Evolutionary conservation across 75 land plant species (phyloP), one percentile per base, ranked within the genome.

Genomic region (Chamaecyparis obtusa): DNA sequence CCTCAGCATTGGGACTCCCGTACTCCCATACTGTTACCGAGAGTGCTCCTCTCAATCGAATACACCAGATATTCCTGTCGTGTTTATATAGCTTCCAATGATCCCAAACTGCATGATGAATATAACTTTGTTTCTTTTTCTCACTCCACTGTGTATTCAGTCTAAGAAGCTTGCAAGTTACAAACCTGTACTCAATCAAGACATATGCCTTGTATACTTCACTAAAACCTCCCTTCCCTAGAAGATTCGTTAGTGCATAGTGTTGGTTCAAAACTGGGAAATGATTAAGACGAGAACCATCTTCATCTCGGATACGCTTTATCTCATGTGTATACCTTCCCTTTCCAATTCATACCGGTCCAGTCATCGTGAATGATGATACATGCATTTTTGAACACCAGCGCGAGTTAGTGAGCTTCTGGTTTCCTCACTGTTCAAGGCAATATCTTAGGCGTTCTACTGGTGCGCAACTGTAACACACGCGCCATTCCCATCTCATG

Each of bases 161-260:
- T 54, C 99, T 93, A 91, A 96, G 99, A 83, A 98, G 98, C 90
- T 98, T 98, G 89, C 99, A 98, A 41, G 99, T 98, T 74, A 98
- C 99, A 85, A 93, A 98, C 88, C 95, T 93, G 89, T 95, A 90
- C 86, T 98, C 99, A 84, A 95, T 90, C 96, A 98, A 92, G 87
- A 96, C 99, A 93, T 89, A 98, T 49, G 99, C 99, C 99, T 98
- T 98, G 88, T 95, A 98, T 87, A 98, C 99, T 89, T 98, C 99
- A 87, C 99, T 96, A 76, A 98, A 98, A 44, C 99, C 99, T 90
- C 99, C 99, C 88, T 95, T 98, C 33, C 99, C 99, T 37, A 98
- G 93, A 89, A 98, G 97, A 85, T 98, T 98, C 44, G 96, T 83
- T 17, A 98, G 92, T 46, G 99, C 99, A 91, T 98, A 98, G 72